phyloP scores from a whole-genome alignment of 176 grass and related monocot species.

The Triticum dicoccoides region DNA sequence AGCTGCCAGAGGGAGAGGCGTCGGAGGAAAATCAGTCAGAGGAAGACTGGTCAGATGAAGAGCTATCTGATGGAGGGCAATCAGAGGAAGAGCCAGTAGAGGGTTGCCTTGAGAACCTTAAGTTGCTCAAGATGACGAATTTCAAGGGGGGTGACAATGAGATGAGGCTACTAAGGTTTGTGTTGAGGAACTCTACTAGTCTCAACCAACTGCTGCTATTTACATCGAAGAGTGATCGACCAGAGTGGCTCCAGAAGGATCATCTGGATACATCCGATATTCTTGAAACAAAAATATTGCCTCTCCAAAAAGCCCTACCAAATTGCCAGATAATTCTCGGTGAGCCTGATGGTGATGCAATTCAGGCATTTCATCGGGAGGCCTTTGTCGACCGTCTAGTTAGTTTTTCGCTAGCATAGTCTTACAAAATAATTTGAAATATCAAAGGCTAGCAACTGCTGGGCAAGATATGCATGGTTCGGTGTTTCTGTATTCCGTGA shows the following conservation, averaged over 20 bases:
- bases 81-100: neutral
- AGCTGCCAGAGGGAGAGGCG: neutral
- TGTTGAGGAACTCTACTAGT: constrained; percentile 26
- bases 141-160: neutral
- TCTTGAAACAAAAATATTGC: neutral
- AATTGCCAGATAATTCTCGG: neutral
- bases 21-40: neutral
- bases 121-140: constrained; percentile 2
- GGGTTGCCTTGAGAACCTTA: constrained; percentile 8
- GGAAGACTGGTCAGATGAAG: neutral
- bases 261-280: neutral
- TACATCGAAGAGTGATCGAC: neutral
- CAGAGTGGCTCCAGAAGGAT: neutral
- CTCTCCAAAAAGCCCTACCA: neutral
- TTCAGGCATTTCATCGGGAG: constrained; percentile 19
- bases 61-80: neutral
- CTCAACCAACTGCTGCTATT: neutral
- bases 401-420: neutral
- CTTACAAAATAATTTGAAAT: neutral
- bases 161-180: constrained; percentile 1
- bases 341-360: neutral
- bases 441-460: neutral
- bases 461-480: neutral
- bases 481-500: neutral
- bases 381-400: neutral